Percentiles rank a stretch among this genome's conserved stretches.
Evolutionary conservation across 2,329 filamentous ascomycete species (phyloP).

Genomic region (Podosphaera aphanis): DNA sequence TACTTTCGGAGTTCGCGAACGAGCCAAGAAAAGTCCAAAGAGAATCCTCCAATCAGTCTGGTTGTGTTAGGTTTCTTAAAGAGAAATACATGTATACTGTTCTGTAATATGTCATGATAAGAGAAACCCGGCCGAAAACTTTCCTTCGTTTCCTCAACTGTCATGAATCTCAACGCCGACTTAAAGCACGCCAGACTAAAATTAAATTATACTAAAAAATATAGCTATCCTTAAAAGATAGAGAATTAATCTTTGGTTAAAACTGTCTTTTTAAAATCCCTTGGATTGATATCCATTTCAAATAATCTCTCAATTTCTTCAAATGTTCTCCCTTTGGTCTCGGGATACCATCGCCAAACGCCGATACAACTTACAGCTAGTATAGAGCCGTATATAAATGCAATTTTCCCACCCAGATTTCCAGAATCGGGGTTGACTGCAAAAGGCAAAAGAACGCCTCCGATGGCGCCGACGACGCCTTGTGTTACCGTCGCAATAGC

Average conservation of each 20-base stretch:
- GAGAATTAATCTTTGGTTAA: neutral
- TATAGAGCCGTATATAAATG: conserved; percentile 21
- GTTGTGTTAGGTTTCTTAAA: too few species aligned
- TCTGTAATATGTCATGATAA: too few species aligned
- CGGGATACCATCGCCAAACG: conserved; percentile 23
- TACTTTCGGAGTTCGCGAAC: too few species aligned
- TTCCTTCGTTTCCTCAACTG: neutral
- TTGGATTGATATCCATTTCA: conserved; percentile 15
- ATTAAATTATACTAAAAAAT: neutral
- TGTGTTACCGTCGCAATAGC: conserved; percentile 8
- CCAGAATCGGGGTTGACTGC: conserved; percentile 20
- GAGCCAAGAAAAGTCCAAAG: too few species aligned
- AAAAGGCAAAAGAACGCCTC: conserved; percentile 6
- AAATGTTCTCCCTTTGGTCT: conserved; percentile 22
- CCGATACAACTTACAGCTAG: conserved; percentile 17
- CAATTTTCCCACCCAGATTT: conserved; percentile 19
- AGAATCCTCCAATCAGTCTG: too few species aligned
- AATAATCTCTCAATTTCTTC: conserved; percentile 25
- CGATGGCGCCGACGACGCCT: conserved; percentile 7
- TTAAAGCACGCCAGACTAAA: too few species aligned
- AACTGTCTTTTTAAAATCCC: conserved; percentile 6
- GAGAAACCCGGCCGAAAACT: too few species aligned
- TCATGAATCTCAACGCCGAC: too few species aligned
- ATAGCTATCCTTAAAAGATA: neutral
- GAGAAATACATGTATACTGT: too few species aligned